Base-by-base conservation (phyloP, 129 eudicot genomes). In the Flaveria ramosissima region DNA sequence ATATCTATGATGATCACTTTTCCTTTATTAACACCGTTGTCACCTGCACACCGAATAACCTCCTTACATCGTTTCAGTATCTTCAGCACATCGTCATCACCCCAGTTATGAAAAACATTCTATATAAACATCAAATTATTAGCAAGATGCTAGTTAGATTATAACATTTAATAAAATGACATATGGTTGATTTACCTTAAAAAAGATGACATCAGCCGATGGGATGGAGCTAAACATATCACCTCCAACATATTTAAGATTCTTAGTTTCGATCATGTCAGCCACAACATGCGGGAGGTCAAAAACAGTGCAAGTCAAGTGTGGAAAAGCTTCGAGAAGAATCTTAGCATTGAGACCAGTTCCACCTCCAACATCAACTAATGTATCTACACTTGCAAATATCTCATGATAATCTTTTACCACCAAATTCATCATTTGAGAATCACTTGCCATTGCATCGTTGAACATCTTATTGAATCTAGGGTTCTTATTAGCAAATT, bases 281-380 rank as follows among this genome's bases (percentile, higher is more conserved):
- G 55, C 75, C 17, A 87, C 81, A 39, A 84, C 86, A 14, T 87
- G 86, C 9, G 91, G 91, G 39, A 87, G 91, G 64, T 87, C 91
- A 36, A 84, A 77, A 70, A 78, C 88, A 2, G 41, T 72, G 21
- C 88, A 84, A 21, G 68, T 84, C 70, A 87, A 9, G 13, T 46
- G 67, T 3, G 88, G 91, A 41, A 81, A 79, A 1, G 83, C 65
- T 27, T 67, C 74, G 15, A 73, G 71, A 4, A 87, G 60, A 56
- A 78, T 70, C 76, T 72, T 82, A 9, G 82, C 83, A 10, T 59
- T 60, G n/a, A 64, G 52, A 19, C 91, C 88, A 5, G 66, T 82
- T 50, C 91, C 91, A 52, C 91, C 91, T 3, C 83, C 91, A 19
- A 84, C 91, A 64, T 87, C 91, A 60, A 87, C 91, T 64, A 87